Base-by-base conservation (phyloP, 2,329 filamentous ascomycete species). In the Arthrobotrys conoides region DNA sequence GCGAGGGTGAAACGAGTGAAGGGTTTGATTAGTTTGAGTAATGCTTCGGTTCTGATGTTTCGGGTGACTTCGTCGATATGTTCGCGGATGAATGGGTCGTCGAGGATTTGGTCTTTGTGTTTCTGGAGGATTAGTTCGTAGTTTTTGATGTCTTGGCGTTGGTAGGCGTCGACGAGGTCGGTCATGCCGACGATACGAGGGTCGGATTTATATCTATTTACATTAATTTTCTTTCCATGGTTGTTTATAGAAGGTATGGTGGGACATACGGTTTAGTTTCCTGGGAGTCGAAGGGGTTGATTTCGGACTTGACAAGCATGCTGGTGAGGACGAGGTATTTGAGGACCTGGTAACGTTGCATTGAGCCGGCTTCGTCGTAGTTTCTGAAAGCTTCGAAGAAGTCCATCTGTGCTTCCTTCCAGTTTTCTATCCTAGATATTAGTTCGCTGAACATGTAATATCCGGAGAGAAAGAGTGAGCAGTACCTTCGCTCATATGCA, bases 301-400 rank as follows among this genome's bases (percentile, higher is more conserved):
- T 99, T 84, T 96, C 91, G 48, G 95, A 97, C 84, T 95, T 94
- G 93, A 97, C 97, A 75, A 99, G 88, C 96, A 99, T 98, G 49
- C 95, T 98, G 27, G 95, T 95, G 76, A 99, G 89, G 33, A 99
- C 91, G 33, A 99, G 89, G 83, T 99, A 99, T 86, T 97, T 98
- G 82, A 99, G 89, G 16, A 98, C 96, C 85, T 98, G 95, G 82
- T 98, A 98, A 59, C 96, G 90, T 85, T 98, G 95, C 82, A 97
- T 89, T 27, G 94, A 97, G 55, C 96, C 96, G 48, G 96, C 96
- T 87, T 99, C 96, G 84, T 99, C 96, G 86, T 98, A 99, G 86
- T 97, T 98, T 72, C 94, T 92, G 87, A 99, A 99, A 0, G 95
- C 97, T 84, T 99, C 96, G 85, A 97, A 97, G 85, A 99, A 99